A percentile compares a stretch with the other conserved stretches of the same genome.
Evolutionary conservation across 2,329 filamentous ascomycete species (phyloP).

Genomic region (Xylaria sp.): DNA sequence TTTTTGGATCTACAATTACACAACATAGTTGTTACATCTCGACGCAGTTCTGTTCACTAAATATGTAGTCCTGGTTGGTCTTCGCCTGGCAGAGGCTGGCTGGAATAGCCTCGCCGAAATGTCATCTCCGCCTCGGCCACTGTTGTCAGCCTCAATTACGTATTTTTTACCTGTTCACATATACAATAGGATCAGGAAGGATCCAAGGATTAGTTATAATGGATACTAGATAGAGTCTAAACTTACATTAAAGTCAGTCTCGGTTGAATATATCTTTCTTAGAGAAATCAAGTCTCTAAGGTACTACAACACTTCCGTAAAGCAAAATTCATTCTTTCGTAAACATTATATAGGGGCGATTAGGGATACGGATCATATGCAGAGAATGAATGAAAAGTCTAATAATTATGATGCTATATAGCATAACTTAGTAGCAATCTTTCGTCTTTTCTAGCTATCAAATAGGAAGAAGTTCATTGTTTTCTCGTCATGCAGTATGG

Average conservation of each 20-base stretch:
- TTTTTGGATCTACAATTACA: no score
- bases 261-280: no score
- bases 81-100: background rate
- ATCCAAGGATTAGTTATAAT: background rate
- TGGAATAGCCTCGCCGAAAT: background rate
- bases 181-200: background rate
- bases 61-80: background rate
- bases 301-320: no score
- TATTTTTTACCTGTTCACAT: background rate
- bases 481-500: background rate
- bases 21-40: no score
- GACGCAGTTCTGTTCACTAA: no score
- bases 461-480: background rate
- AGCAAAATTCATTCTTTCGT: background rate
- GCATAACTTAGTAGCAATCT: background rate
- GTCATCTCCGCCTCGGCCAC: background rate
- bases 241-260: background rate
- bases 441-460: background rate
- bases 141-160: background rate
- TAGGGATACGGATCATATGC: background rate
- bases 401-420: background rate
- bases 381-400: background rate
- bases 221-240: background rate
- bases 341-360: background rate
- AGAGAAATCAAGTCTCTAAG: background rate